Evolutionary conservation across 768 basidiomycete species (phyloP).

Genomic region (Calocybe gangraenosa): DNA sequence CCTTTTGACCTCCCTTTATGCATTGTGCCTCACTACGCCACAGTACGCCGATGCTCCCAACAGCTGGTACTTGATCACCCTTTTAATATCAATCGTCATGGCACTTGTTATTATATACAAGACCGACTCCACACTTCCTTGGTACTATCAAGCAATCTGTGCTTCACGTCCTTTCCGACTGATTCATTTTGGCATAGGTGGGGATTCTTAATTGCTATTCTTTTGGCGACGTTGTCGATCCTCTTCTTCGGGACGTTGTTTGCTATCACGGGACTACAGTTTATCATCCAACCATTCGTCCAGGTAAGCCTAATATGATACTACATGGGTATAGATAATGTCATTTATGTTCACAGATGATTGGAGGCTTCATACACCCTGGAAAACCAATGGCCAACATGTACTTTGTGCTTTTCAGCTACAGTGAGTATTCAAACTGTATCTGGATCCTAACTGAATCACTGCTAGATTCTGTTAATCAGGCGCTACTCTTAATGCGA

Average conservation of each 20-base stretch:
- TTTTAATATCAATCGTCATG: conserved; percentile 39
- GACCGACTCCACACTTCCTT: conserved; percentile 43
- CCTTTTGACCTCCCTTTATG: background rate
- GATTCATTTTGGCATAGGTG: conserved; percentile 28
- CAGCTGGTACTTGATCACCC: conserved; percentile 47
- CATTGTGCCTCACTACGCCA: background rate
- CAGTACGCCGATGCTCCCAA: conserved; percentile 54
- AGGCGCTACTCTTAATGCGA: conserved; percentile 37
- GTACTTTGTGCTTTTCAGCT: conserved; percentile 51
- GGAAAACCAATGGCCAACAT: conserved; percentile 69
- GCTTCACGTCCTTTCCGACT: background rate
- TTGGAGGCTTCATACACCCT: conserved; percentile 53
- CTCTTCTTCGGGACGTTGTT: conserved; percentile 42
- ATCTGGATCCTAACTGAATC: background rate
- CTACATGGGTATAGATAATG: conserved; percentile 8
- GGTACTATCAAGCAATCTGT: conserved; percentile 23
- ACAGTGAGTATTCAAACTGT: conserved; percentile 28
- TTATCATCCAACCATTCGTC: conserved; percentile 45
- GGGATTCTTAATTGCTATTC: conserved; percentile 41
- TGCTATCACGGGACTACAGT: conserved; percentile 42
- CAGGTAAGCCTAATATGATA: conserved; percentile 39
- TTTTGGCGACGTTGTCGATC: conserved; percentile 40
- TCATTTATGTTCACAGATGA: conserved; percentile 43
- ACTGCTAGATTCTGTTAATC: conserved; percentile 36
- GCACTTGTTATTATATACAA: conserved; percentile 41